phyloP scores from a whole-genome alignment of 1,139 yeast genomes.

The Eremothecium coryli region DNA sequence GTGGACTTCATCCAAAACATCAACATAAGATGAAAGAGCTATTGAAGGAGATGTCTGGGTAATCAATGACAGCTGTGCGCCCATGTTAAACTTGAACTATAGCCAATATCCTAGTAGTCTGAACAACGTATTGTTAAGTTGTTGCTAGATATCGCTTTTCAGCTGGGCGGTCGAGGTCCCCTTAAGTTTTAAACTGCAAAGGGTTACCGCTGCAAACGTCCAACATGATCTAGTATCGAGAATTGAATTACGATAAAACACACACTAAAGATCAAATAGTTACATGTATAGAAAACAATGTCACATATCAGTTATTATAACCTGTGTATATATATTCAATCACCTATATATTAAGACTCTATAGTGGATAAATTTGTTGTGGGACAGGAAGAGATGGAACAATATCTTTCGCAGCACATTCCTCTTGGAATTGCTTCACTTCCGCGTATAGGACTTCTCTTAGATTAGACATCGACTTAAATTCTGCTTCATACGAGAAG shows the following conservation, averaged over 20 bases:
- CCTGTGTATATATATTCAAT: constrained; percentile 5
- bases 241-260: too few relatives aligned
- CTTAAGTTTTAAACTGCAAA: too few relatives aligned
- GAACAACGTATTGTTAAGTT: too few relatives aligned
- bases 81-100: constrained; percentile 59
- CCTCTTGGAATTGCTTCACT: constrained; percentile 20
- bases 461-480: constrained; percentile 26
- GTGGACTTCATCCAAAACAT: constrained; percentile 64
- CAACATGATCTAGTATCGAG: too few relatives aligned
- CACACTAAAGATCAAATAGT: too few relatives aligned
- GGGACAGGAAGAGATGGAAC: constrained; percentile 7
- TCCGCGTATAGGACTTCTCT: constrained; percentile 24
- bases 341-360: constrained; percentile 4
- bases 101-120: too few relatives aligned
- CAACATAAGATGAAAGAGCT: constrained; percentile 82
- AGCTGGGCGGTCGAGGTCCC: too few relatives aligned
- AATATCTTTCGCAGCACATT: constrained; percentile 8
- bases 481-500: constrained; percentile 46
- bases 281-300: constrained; percentile 1
- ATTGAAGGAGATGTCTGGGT: constrained; percentile 91
- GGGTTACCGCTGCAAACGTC: too few relatives aligned
- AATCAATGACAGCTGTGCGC: constrained; percentile 71
- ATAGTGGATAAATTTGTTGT: constrained; percentile 4
- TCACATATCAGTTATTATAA: constrained; percentile 4
- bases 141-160: too few relatives aligned